Base-by-base conservation (phyloP, 2,329 filamentous ascomycete species). In the Septoria petroselini region DNA sequence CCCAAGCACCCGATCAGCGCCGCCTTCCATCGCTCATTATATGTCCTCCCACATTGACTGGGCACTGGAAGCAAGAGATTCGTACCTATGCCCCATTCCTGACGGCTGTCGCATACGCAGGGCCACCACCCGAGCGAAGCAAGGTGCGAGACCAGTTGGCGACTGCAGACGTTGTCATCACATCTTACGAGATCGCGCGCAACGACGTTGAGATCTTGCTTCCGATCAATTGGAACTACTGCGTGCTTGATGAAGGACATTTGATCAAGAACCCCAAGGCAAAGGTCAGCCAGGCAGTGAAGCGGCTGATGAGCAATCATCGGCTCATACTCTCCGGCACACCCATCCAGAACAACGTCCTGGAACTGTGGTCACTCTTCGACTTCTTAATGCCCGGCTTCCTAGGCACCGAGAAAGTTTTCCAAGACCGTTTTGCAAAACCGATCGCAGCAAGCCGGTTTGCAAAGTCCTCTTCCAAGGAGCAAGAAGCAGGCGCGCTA, bases 351-450 rank as follows among this genome's bases (percentile, higher is more conserved):
- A 97, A 97, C 70, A 97, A 97, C 59, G 91, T 98, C 2, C 73
- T 98, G 41, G 91, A 98, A 67, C 76, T 98, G 3, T 98, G 91
- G 91, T 97, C 91, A 0, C 77, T 98, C 3, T 98, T 98, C 66
- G 93, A 98, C 71, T 98, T 98, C 73, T 76, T 98, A 53, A 98
- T 98, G 93, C 93, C 94, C 2, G 94, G 93, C 2, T 98, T 98
- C 75, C 77, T 98, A 6, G 93, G 93, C 25, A 89, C 85, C 0
- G 93, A 98, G 67, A 95, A 94, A 72, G 89, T 96, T n/a, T 96
- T 96, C 72, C 77, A 94, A 58, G 91, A 96, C 68, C 84, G 91
- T 2, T 96, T 96, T 61, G 90, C 91, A 7, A 95, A 95, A 70
- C 91, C 91, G 1, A 96, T 96, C 61, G 88, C 91, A 1, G 91